These are phyloP conservation scores for Epichloe hybrida DNA, from an alignment of 2,329 filamentous ascomycete genomes.

Conservation along the genomic window DNA sequence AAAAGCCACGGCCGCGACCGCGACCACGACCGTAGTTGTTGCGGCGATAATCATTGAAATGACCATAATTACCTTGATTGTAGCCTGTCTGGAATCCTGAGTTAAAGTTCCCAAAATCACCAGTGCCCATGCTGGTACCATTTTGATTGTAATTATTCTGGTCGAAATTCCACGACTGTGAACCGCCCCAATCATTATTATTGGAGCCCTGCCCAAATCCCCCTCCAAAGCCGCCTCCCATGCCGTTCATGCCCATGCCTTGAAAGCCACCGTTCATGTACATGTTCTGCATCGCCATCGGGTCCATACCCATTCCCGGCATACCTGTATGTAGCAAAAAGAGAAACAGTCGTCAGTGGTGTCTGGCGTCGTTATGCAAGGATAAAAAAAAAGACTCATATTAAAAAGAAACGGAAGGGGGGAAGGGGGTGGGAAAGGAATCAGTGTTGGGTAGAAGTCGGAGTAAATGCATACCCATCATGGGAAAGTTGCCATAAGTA, in stretches of 20 bases:
- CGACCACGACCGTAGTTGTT: constrained; percentile 54
- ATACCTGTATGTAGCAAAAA: constrained; percentile 41
- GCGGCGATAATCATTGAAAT: constrained; percentile 67
- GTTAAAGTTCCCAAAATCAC: constrained; percentile 71
- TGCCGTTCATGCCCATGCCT: constrained; percentile 65
- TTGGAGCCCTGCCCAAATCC: constrained; percentile 49
- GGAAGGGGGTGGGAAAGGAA: background rate
- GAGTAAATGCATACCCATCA: constrained; percentile 63
- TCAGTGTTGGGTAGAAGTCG: background rate
- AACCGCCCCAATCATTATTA: constrained; percentile 70
- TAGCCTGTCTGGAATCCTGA: constrained; percentile 64
- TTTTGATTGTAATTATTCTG: constrained; percentile 86
- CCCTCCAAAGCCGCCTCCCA: constrained; percentile 58
- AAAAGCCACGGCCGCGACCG: constrained; percentile 52
- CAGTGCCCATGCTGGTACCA: constrained; percentile 66
- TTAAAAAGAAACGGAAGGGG: no score
- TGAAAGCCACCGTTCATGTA: constrained; percentile 69
- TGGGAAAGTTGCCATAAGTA: constrained; percentile 48
- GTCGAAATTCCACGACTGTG: constrained; percentile 71
- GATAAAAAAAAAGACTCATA: no score
- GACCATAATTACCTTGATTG: constrained; percentile 74
- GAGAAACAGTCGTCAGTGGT: constrained; percentile 12
- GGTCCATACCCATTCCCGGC: constrained; percentile 76
- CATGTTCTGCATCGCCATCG: constrained; percentile 60
- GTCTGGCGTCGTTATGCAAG: background rate